phyloP scores from a whole-genome alignment of 305 asterid species.

The Solanum hybrid region DNA sequence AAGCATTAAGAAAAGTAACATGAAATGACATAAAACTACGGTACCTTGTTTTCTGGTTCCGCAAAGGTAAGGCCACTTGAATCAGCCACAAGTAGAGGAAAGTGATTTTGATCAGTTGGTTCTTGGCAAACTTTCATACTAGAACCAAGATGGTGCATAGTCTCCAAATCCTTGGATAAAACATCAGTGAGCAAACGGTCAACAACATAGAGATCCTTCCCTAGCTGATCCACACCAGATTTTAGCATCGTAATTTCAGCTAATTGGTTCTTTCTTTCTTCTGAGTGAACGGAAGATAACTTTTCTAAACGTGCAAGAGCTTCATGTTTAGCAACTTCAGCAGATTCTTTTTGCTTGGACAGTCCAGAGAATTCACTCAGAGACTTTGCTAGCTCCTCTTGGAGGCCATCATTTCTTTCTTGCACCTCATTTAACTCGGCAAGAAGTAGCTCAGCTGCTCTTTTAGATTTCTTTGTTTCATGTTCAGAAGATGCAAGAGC shows the following conservation, averaged over 20 bases:
- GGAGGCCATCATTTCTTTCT: slow-evolving; percentile 87
- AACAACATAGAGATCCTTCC: slow-evolving; percentile 41
- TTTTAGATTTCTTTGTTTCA: slow-evolving; percentile 74
- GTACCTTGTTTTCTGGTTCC: slow-evolving; percentile 54
- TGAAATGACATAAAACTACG: background rate
- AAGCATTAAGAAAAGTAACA: background rate
- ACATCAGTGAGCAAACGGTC: slow-evolving; percentile 47
- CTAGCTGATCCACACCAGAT: slow-evolving; percentile 45
- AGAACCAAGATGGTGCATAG: slow-evolving; percentile 44
- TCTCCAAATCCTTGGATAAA: slow-evolving; percentile 63
- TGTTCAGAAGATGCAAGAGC: slow-evolving; percentile 45
- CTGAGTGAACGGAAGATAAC: slow-evolving; percentile 39
- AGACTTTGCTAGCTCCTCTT: slow-evolving; percentile 71
- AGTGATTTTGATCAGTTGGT: slow-evolving; percentile 23
- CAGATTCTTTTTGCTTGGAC: slow-evolving; percentile 55
- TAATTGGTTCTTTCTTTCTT: slow-evolving; percentile 58
- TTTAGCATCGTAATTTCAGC: slow-evolving; percentile 50
- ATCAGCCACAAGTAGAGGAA: slow-evolving; percentile 29
- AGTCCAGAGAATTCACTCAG: slow-evolving; percentile 45
- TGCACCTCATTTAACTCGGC: slow-evolving; percentile 97
- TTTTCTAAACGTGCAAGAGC: slow-evolving; percentile 56
- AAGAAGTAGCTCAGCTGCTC: slow-evolving; percentile 85
- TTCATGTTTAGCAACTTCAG: slow-evolving; percentile 57
- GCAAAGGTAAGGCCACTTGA: slow-evolving; percentile 21
- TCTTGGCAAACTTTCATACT: slow-evolving; percentile 40